phyloP scores from a whole-genome alignment of 2,329 filamentous ascomycete species.

The Gnomoniopsis sp. region DNA sequence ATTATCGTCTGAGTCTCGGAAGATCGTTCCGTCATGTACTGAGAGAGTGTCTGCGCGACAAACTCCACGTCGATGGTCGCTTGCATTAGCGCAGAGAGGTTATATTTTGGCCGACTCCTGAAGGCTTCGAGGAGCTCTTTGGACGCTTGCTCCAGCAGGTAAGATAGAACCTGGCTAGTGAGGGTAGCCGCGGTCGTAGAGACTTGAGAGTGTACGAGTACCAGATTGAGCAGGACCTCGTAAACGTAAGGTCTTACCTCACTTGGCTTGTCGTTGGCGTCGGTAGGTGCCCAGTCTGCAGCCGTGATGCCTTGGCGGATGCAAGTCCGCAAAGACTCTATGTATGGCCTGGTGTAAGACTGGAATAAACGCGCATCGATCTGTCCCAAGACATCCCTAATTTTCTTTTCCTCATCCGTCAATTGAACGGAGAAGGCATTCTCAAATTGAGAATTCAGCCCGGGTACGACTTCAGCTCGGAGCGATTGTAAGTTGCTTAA shows the following conservation, averaged over 20 bases:
- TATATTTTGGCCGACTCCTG: conserved; percentile 62
- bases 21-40: conserved; percentile 83
- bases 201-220: conserved; percentile 88
- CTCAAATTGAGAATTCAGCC: conserved; percentile 89
- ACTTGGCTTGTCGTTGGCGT: conserved; percentile 53
- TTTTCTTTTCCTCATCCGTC: conserved; percentile 88
- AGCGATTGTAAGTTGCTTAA: conserved; percentile 87
- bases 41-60: conserved; percentile 84
- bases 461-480: conserved; percentile 76
- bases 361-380: conserved; percentile 91
- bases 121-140: conserved; percentile 80
- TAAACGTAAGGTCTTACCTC: conserved; percentile 89
- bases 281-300: conserved; percentile 65
- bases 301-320: conserved; percentile 71
- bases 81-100: conserved; percentile 84
- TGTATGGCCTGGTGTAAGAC: conserved; percentile 80
- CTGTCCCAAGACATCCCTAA: conserved; percentile 83
- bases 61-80: conserved; percentile 97
- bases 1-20: conserved; percentile 82
- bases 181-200: conserved; percentile 75
- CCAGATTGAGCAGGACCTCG: conserved; percentile 76
- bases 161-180: conserved; percentile 76
- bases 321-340: conserved; percentile 63
- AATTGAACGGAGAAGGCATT: conserved; percentile 91
- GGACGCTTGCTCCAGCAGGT: conserved; percentile 80